These are phyloP conservation scores for Coriaria nepalensis DNA, from an alignment of 306 rosid species.

Conservation along the genomic window DNA sequence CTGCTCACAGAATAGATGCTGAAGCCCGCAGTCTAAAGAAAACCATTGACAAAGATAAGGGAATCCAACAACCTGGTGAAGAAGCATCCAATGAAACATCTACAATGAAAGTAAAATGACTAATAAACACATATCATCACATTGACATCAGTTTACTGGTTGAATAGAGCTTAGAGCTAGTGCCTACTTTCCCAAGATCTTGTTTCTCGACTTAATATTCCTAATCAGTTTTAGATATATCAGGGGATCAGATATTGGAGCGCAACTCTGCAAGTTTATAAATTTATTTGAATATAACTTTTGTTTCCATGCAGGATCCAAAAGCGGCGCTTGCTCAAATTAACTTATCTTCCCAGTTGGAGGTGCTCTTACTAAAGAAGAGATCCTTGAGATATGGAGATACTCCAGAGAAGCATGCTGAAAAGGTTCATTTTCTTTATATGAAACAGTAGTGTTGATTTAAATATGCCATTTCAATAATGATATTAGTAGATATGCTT, in stretches of 20 bases:
- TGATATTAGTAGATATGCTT: too few relatives aligned
- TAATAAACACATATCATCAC: too few relatives aligned
- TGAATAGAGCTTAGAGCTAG: too few relatives aligned
- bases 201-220: too few relatives aligned
- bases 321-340: constrained; percentile 40
- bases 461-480: too few relatives aligned
- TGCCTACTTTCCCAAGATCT: too few relatives aligned
- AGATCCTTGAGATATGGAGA: constrained; percentile 50
- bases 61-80: constrained; percentile 9
- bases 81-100: constrained; percentile 20
- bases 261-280: background rate
- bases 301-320: too few relatives aligned
- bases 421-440: constrained; percentile 50
- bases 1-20: constrained; percentile 71
- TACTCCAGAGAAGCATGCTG: constrained; percentile 47
- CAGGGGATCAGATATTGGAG: constrained; percentile 3
- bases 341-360: constrained; percentile 46
- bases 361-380: constrained; percentile 59
- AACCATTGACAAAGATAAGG: constrained; percentile 40
- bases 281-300: constrained; percentile 21
- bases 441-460: too few relatives aligned
- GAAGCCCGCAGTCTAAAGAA: constrained; percentile 54
- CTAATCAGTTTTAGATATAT: too few relatives aligned
- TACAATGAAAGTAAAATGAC: too few relatives aligned
- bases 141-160: too few relatives aligned